A percentile compares a stretch with the other conserved stretches of the same genome.
phyloP scores from a whole-genome alignment of 352 stramenopile genomes.

The Albugo laibachii region DNA sequence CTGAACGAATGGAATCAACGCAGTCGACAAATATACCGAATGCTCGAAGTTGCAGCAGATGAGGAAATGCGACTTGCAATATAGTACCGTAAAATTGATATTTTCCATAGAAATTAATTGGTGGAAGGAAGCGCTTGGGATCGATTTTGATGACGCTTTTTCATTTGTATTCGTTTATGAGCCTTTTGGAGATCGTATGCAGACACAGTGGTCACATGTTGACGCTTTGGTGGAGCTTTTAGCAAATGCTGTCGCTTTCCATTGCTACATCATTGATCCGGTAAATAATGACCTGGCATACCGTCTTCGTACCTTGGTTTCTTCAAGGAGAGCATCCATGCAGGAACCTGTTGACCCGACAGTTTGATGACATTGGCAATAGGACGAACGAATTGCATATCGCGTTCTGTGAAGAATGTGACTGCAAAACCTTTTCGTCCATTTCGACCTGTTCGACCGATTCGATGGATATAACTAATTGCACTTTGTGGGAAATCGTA shows the following conservation, averaged over 20 bases:
- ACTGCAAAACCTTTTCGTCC: conserved; percentile 86
- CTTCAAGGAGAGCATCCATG: conserved; percentile 97
- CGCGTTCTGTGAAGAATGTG: conserved; percentile 95
- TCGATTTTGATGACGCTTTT: conserved; percentile 7
- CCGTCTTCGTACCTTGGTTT: conserved; percentile 43
- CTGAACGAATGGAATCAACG: conserved; percentile 40
- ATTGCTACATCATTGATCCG: conserved; percentile 7
- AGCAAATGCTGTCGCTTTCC: conserved; percentile 62
- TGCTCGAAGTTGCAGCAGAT: conserved; percentile 40
- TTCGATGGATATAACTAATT: conserved; percentile 94
- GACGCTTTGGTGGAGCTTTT: conserved; percentile 45
- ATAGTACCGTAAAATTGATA: no score
- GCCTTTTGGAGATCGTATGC: conserved; percentile 75
- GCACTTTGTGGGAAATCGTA: conserved; percentile 95
- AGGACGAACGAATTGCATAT: conserved; percentile 86
- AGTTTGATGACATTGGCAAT: conserved; percentile 98
- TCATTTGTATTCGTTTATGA: conserved; percentile 39
- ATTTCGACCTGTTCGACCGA: conserved; percentile 89
- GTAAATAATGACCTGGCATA: background rate
- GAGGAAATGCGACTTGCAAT: conserved; percentile 7
- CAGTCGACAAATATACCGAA: conserved; percentile 18
- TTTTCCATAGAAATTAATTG: no score
- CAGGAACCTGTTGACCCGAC: conserved; percentile 91
- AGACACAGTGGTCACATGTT: conserved; percentile 71
- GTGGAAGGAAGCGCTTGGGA: no score